Evolutionary conservation across 208 protist species (phyloP), one percentile per base, ranked within the genome.

Genomic region (Leishmania martiniquensis): DNA sequence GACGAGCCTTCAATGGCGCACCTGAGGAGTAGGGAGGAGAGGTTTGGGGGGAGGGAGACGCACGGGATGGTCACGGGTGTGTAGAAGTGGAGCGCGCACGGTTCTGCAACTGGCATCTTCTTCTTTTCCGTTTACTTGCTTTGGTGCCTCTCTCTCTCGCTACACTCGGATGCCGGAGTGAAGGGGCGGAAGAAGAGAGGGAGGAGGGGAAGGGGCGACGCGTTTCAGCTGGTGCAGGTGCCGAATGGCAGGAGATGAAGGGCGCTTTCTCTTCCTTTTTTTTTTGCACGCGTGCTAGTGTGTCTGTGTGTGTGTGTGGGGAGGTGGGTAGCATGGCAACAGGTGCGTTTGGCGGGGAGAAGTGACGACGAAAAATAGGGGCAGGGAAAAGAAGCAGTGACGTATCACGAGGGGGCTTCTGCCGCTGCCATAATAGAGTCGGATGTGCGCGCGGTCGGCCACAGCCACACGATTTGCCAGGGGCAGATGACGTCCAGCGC

Each of bases 1-100:
- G 29, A 83, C 79, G 32, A 49, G 72, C 2, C 73, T 83, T 10
- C 79, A 59, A 34, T 83, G 79, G 79, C 79, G 72, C 13, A 83
- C 49, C 73, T 83, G 54, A 78, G 39, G 25, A 32, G 37, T 22
- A 25, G 65, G 39, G 49, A 63, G 57, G n/a, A n/a, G n/a, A n/a
- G n/a, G n/a, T n/a, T n/a, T n/a, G n/a, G n/a, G n/a, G n/a, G n/a
- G n/a, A n/a, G n/a, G n/a, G n/a, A n/a, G n/a, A n/a, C n/a, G n/a
- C n/a, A n/a, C 57, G 57, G 20, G 57, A 63, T 63, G 57, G 57
- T 63, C 29, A 63, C 57, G 13, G 37, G 29, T 63, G 57, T 9
- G 29, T 37, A 37, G 29, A 63, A 10, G 32, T 44, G 13, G 65
- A 49, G 15, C 22, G 25, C 65, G 32, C 65, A 69, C 65, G 4